These are phyloP conservation scores for Paracoccidioides brasiliensis DNA, from an alignment of 2,329 filamentous ascomycete genomes.

Conservation along the genomic window DNA sequence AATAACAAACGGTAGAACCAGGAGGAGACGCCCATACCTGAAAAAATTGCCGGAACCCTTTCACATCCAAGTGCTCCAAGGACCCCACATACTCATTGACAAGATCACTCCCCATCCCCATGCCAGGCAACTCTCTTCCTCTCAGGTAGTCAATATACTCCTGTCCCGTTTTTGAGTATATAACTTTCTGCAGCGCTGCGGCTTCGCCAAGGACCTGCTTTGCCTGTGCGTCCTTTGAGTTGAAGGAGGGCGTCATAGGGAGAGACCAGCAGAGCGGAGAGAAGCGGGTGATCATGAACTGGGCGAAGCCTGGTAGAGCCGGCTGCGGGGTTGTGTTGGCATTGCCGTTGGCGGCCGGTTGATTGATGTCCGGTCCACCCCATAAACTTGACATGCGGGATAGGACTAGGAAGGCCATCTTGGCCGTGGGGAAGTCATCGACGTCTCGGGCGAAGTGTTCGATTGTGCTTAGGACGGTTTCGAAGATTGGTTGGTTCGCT, in stretches of 20 bases:
- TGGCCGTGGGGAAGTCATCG: slow-evolving; percentile 50
- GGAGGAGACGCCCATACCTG: slow-evolving; percentile 22
- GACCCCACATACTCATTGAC: slow-evolving; percentile 36
- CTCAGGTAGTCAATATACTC: slow-evolving; percentile 51
- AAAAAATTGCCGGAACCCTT: slow-evolving; percentile 37
- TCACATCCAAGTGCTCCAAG: slow-evolving; percentile 31
- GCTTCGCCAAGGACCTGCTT: slow-evolving; percentile 82
- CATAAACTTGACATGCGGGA: slow-evolving; percentile 73
- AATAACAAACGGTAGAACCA: background rate
- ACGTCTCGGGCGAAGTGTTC: slow-evolving; percentile 72
- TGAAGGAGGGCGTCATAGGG: slow-evolving; percentile 64
- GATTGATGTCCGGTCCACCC: slow-evolving; percentile 69
- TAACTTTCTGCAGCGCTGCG: slow-evolving; percentile 71
- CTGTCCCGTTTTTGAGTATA: slow-evolving; percentile 80
- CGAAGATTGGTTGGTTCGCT: slow-evolving; percentile 81
- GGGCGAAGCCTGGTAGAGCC: slow-evolving; percentile 71
- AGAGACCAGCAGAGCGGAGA: slow-evolving; percentile 85
- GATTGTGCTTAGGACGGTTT: slow-evolving; percentile 72
- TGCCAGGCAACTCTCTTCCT: slow-evolving; percentile 31
- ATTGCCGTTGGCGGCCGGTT: slow-evolving; percentile 30
- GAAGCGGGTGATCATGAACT: slow-evolving; percentile 80
- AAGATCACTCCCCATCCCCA: slow-evolving; percentile 35
- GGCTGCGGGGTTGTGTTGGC: slow-evolving; percentile 27
- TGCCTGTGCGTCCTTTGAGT: slow-evolving; percentile 74
- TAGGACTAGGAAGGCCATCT: slow-evolving; percentile 71